These are phyloP conservation scores for Pseudoperonospora humuli DNA, from an alignment of 352 stramenopile species.

Conservation along the genomic window DNA sequence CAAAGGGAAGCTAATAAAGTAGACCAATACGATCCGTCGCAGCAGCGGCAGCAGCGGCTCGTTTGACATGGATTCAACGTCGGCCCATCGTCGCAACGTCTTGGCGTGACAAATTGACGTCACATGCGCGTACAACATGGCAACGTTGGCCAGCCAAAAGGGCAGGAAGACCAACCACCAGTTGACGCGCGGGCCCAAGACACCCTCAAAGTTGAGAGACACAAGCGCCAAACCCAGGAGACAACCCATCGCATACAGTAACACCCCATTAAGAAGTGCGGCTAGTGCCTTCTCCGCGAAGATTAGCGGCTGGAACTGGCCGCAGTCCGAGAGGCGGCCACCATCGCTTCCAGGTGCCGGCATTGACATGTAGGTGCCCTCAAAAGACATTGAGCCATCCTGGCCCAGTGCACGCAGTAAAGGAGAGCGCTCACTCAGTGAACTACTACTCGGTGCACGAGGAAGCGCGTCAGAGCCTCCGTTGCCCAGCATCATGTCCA, in stretches of 20 bases:
- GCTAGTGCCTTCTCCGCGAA: constrained; percentile 71
- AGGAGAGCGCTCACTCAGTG: constrained; percentile 55
- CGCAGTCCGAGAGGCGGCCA: constrained; percentile 22
- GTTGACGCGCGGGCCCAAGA: constrained; percentile 49
- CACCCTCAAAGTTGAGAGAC: constrained; percentile 70
- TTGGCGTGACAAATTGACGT: constrained; percentile 56
- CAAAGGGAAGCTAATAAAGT: constrained; percentile 67
- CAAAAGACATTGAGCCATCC: constrained; percentile 41
- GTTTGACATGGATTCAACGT: constrained; percentile 75
- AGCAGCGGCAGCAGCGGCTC: constrained; percentile 72
- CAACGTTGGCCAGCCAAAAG: constrained; percentile 72
- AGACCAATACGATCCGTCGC: constrained; percentile 66
- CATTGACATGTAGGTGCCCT: constrained; percentile 74
- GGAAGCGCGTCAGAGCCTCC: constrained; percentile 19
- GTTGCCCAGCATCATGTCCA: constrained; percentile 29
- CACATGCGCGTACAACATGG: constrained; percentile 52
- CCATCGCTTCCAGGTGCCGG: constrained; percentile 20
- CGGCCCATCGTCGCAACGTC: constrained; percentile 62
- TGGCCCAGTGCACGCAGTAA: constrained; percentile 49
- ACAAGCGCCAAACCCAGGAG: constrained; percentile 60
- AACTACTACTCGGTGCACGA: constrained; percentile 11
- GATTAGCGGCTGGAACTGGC: constrained; percentile 67
- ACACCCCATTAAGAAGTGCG: constrained; percentile 62
- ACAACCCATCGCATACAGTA: constrained; percentile 73
- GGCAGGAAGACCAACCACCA: constrained; percentile 79